Base-by-base conservation (phyloP, 1,284 basidiomycete species). In the Puccinia coronata region DNA sequence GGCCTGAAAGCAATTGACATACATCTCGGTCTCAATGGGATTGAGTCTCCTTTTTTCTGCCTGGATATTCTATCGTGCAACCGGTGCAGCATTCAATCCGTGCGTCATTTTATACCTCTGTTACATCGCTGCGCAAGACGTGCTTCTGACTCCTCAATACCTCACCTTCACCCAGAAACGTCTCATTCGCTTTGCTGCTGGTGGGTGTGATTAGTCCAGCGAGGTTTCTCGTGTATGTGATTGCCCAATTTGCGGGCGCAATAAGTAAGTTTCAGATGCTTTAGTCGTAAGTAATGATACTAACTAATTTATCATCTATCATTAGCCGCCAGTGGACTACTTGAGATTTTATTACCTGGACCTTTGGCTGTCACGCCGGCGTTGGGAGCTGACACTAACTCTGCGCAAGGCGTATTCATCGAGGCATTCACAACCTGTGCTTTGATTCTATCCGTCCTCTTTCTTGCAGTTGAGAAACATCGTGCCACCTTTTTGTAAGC, bases 1-100 rank as follows among this genome's bases (percentile, higher is more conserved):
- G 3, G 47, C 41, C 25, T 23, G 8, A 36, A 34, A 83, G 74
- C 74, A 82, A 53, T 41, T 88, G 51, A 87, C 90, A 82, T 92
- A 91, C 86, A 89, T 91, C 65, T 88, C 91, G 0, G 88, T 89
- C 0, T 89, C 88, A 63, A 90, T 92, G 88, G 92, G 92, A 4
- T 85, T 93, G 75, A 90, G 89, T 79, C 88, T 93, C 53, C 88
- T 92, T 61, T 89, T 91, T 49, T 90, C 89, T 2, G 91, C 90
- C 9, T 92, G 91, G 90, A 86, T 92, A 47, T 93, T 93, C 86
- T 93, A 90, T 86, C 88, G 92, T 43, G 89, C 91, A 67, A 92
- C 91, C 0, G 92, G 91, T 8, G 90, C 90, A 70, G 76, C 76
- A 28, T 79, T 79, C 76, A 79, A 79, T 39, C 76, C 76, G 11